A percentile compares a stretch with the other conserved stretches of the same genome.
phyloP scores from a whole-genome alignment of 257 asterid genomes.

The Fraxinus quadrangulata region DNA sequence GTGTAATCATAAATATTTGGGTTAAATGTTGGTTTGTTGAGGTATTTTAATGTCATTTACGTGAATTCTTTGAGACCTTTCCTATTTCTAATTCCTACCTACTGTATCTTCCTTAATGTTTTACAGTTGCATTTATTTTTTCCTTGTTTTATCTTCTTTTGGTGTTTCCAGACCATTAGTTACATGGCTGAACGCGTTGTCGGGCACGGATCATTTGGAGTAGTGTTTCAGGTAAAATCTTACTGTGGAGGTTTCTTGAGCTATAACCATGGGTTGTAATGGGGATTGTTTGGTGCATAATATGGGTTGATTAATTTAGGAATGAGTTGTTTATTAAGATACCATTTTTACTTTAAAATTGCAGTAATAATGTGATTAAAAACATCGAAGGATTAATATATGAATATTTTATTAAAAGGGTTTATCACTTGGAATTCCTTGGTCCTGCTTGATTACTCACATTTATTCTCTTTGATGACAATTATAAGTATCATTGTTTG shows the following conservation, averaged over 20 bases:
- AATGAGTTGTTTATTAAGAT: too few relatives aligned
- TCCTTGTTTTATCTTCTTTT: slow-evolving; percentile 9
- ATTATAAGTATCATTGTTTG: background rate
- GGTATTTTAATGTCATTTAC: background rate
- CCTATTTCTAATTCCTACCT: background rate
- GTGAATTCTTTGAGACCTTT: background rate
- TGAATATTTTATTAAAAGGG: too few relatives aligned
- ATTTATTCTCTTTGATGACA: background rate
- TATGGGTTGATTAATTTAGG: too few relatives aligned
- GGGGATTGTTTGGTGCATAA: too few relatives aligned
- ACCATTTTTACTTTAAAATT: too few relatives aligned
- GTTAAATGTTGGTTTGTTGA: background rate
- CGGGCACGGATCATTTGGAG: slow-evolving; percentile 85
- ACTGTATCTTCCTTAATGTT: background rate
- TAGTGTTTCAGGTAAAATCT: slow-evolving; percentile 61
- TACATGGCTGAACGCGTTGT: slow-evolving; percentile 86
- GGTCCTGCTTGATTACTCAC: background rate
- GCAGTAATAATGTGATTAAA: too few relatives aligned
- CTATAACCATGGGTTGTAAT: too few relatives aligned
- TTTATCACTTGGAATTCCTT: slow-evolving; percentile 9
- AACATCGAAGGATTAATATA: too few relatives aligned
- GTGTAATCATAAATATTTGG: background rate
- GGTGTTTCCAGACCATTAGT: slow-evolving; percentile 61
- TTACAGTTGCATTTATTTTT: slow-evolving; percentile 6
- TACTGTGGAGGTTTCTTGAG: background rate